phyloP scores from a whole-genome alignment of 1,284 basidiomycete genomes.

The Ceratobasidium theobromae region DNA sequence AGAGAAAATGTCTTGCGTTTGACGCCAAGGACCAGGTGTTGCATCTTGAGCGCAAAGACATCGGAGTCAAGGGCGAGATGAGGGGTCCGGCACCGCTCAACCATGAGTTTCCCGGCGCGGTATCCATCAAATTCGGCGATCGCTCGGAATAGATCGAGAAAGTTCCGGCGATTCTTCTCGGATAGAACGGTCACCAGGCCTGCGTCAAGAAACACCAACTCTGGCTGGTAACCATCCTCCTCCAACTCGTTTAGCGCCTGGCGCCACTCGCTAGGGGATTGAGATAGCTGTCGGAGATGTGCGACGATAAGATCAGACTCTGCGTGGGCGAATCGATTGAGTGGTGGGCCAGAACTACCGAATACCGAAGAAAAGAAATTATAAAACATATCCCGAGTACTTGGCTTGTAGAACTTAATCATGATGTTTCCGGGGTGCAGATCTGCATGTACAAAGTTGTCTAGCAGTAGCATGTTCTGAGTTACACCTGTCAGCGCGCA shows the following conservation, averaged over 20 bases:
- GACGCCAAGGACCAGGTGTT: conserved; percentile 89
- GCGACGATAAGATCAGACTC: conserved; percentile 59
- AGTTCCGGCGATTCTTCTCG: conserved; percentile 81
- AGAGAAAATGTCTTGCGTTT: conserved; percentile 97
- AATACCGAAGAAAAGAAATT: conserved; percentile 54
- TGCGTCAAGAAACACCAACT: conserved; percentile 95
- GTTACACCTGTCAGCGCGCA: conserved; percentile 27
- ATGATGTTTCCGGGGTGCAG: conserved; percentile 96
- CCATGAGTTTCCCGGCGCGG: conserved; percentile 91
- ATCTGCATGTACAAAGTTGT: conserved; percentile 98
- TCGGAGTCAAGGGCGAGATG: conserved; percentile 89
- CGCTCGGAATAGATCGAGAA: conserved; percentile 94
- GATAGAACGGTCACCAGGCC: conserved; percentile 90
- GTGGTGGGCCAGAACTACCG: conserved; percentile 32
- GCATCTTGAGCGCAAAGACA: conserved; percentile 96
- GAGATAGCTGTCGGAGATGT: conserved; percentile 58
- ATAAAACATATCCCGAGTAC: conserved; percentile 59
- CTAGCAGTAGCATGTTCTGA: conserved; percentile 95
- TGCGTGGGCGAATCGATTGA: conserved; percentile 38
- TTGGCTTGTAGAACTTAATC: conserved; percentile 90
- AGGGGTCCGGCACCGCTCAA: conserved; percentile 91
- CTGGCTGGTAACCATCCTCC: conserved; percentile 81
- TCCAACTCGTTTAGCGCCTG: conserved; percentile 66
- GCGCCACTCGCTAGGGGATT: conserved; percentile 69
- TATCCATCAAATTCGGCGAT: conserved; percentile 97